Conservation (phyloP, 2,329 filamentous ascomycete species). For the Salinomyces thailandicus region DNA sequence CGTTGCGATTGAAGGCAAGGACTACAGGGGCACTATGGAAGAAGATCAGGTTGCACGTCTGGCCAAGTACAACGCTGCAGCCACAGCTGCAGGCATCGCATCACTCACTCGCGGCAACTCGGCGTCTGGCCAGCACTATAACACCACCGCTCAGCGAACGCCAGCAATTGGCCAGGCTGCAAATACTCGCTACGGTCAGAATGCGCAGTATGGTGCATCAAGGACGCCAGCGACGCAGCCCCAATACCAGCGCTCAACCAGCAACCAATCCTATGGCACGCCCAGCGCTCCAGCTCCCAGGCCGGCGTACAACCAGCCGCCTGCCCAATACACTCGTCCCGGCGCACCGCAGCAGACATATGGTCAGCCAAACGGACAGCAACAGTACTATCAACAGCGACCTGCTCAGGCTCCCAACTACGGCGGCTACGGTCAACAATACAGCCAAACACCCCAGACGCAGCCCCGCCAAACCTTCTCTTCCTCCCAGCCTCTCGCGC, state of each 20-base stretch:
- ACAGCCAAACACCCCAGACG: slow-evolving; percentile 13
- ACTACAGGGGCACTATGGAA: slow-evolving; percentile 71
- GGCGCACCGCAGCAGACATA: slow-evolving; percentile 14
- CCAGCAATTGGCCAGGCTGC: slow-evolving; percentile 26
- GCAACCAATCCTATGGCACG: slow-evolving; percentile 20
- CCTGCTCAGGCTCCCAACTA: slow-evolving; percentile 7
- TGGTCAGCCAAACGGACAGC: slow-evolving; percentile 14
- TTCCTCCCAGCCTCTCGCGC: slow-evolving; percentile 13
- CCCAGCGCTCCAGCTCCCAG: slow-evolving; percentile 14
- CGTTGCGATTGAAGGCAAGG: slow-evolving; percentile 60
- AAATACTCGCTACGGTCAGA: slow-evolving; percentile 25
- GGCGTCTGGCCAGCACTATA: slow-evolving; percentile 24
- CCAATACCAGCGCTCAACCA: slow-evolving; percentile 20
- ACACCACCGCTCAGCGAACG: slow-evolving; percentile 22
- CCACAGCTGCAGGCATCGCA: slow-evolving; percentile 22
- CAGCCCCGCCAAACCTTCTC: slow-evolving; percentile 15
- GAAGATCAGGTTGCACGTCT: slow-evolving; percentile 55
- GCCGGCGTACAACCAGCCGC: slow-evolving; percentile 13
- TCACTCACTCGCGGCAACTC: slow-evolving; percentile 21
- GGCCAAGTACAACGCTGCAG: slow-evolving; percentile 29
- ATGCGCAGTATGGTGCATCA: slow-evolving; percentile 11
- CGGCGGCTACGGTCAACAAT: slow-evolving; percentile 12
- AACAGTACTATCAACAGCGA: slow-evolving; percentile 18
- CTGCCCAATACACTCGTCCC: slow-evolving; percentile 21
- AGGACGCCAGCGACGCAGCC: slow-evolving; percentile 19